Evolutionary conservation across 2,329 filamentous ascomycete genomes (phyloP).

Genomic region (Teratosphaeria destructans): DNA sequence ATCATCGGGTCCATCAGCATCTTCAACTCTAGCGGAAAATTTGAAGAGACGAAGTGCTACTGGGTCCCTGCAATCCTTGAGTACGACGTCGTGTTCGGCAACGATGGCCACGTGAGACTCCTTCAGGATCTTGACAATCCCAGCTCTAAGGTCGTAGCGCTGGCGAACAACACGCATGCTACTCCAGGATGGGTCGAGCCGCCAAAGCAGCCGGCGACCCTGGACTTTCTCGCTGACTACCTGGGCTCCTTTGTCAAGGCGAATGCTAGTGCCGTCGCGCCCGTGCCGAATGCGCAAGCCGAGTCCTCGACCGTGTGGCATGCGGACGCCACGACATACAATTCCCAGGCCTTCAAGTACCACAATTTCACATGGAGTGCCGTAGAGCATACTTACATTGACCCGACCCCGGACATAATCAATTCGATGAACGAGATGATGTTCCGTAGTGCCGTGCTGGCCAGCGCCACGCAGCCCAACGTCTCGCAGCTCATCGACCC

Average conservation of each 20-base stretch:
- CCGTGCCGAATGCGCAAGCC: neutral
- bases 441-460: conserved; percentile 4
- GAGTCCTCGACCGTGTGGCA: neutral
- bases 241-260: conserved; percentile 1
- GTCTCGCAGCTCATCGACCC: conserved; percentile 2
- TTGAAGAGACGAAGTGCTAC: conserved; percentile 4
- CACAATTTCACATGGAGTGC: neutral
- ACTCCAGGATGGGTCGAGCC: neutral
- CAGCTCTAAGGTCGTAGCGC: neutral
- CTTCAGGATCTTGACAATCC: conserved; percentile 1
- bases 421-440: conserved; percentile 6
- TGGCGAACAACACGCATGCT: conserved; percentile 8
- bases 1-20: neutral
- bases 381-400: neutral
- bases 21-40: conserved; percentile 1
- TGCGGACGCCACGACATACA: neutral
- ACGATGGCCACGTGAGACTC: neutral
- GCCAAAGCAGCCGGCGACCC: neutral
- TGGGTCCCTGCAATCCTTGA: conserved; percentile 8
- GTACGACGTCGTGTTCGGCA: conserved; percentile 4
- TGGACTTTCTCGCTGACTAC: conserved; percentile 1
- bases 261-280: neutral
- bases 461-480: neutral
- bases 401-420: conserved; percentile 5
- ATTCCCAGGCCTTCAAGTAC: neutral